Percentiles rank a stretch among this genome's conserved stretches.
phyloP scores from a whole-genome alignment of 345 rosid genomes.

The Bretschneidera sinensis region DNA sequence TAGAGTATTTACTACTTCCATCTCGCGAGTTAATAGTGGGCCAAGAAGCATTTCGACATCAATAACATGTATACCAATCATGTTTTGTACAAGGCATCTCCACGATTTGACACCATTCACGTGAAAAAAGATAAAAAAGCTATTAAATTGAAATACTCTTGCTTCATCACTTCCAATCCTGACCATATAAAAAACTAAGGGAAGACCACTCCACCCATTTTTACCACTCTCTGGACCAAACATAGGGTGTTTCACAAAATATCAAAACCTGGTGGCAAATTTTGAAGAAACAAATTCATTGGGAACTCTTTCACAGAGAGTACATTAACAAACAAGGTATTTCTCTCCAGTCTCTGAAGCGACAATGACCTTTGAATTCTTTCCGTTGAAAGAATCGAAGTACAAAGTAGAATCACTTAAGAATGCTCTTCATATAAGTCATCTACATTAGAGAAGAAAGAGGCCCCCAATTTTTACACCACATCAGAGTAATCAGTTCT shows the following conservation, averaged over 20 bases:
- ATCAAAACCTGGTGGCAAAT: conserved; percentile 56
- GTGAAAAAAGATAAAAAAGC: conserved; percentile 59
- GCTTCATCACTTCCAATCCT: conserved; percentile 46
- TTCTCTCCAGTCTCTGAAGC: conserved; percentile 66
- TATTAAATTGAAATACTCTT: conserved; percentile 45
- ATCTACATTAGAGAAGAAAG: conserved; percentile 51
- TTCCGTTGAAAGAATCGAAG: conserved; percentile 72
- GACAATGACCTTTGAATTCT: conserved; percentile 65
- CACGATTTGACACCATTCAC: conserved; percentile 76
- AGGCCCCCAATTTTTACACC: conserved; percentile 49
- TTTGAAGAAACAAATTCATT: conserved; percentile 44
- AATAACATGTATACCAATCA: conserved; percentile 67
- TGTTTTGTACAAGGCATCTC: conserved; percentile 87
- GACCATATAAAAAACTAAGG: conserved; percentile 72
- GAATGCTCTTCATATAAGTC: conserved; percentile 86
- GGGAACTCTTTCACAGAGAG: conserved; percentile 89
- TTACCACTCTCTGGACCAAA: conserved; percentile 86
- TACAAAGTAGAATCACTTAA: conserved; percentile 64
- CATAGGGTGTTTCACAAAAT: conserved; percentile 78
- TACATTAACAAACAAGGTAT: conserved; percentile 82
- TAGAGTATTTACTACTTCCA: too few species aligned
- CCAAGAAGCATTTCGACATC: too few species aligned
- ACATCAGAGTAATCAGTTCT: conserved; percentile 55
- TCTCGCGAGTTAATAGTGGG: too few species aligned
- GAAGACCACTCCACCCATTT: conserved; percentile 64